Evolutionary conservation across 139 green algal genomes (phyloP), one percentile per base, ranked within the genome.

Genomic region (Pseudopediastrum boryanum): DNA sequence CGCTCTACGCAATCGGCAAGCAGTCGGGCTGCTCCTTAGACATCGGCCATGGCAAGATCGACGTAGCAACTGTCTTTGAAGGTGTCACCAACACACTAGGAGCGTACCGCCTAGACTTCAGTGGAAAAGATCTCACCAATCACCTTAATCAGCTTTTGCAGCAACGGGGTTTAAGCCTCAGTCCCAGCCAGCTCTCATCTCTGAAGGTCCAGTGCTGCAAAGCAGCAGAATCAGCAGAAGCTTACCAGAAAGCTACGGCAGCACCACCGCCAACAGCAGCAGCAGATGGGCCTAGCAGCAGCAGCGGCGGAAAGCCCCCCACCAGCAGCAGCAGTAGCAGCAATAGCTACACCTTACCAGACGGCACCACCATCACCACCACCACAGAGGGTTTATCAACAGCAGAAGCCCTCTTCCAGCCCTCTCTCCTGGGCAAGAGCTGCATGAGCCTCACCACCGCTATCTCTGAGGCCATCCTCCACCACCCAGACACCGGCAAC

Each of bases 1-100:
- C 90, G 0, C 81, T 96, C 6, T 98, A 93, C 52, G 88, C 92
- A 5, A 38, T 93, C 10, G 95, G 94, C 9, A 89, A 89, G 42
- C 70, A 90, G 25, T 90, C 82, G 12, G 95, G 95, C 41, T 85
- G 80, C 8, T 89, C 94, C 0, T 75, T 98, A 1, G 96, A 99
- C 86, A 65, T 98, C 2, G 94, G 94, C 2, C 84, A 94, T 46
- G 87, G 87, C 62, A 96, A 96, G 68, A 89, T 86, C 29, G 93
- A 97, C 48, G 77, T 98, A 2, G 80, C 87, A 7, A 77, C 90
- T 10, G 92, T 98, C 21, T 59, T 81, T 25, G 95, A 98, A 2
- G 95, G 95, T 23, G 77, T 87, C 63, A 62, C 93, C 27, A 76
- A 92, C 35, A 48, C 75, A 0, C 80, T 85, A 5, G 78, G 46